A percentile compares a stretch with the other conserved stretches of the same genome.
Evolutionary conservation across 75 land plant species (phyloP).

Genomic region (Pseudotsuga menziesii): DNA sequence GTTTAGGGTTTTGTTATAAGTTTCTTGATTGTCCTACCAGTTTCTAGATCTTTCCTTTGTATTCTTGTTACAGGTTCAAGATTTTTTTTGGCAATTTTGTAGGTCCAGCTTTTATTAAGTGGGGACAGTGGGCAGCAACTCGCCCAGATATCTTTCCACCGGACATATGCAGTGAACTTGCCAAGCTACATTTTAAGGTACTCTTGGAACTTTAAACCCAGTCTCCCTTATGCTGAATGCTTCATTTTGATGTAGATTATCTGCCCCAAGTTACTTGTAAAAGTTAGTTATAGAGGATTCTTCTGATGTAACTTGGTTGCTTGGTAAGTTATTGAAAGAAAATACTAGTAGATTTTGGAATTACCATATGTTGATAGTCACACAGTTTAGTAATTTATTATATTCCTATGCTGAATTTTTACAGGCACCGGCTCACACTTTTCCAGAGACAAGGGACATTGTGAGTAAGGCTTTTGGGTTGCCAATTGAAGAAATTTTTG

Average conservation of each 20-base stretch:
- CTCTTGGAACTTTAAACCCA: neutral
- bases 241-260: neutral
- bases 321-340: too few relatives aligned
- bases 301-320: too few relatives aligned
- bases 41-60: too few relatives aligned
- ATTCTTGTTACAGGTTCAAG: slow-evolving; percentile 32
- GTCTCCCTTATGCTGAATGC: neutral
- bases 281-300: too few relatives aligned
- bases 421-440: slow-evolving; percentile 57
- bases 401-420: neutral
- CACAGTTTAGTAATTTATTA: neutral
- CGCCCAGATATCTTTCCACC: slow-evolving; percentile 80
- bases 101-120: slow-evolving; percentile 92
- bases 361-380: neutral
- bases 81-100: slow-evolving; percentile 50
- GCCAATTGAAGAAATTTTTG: slow-evolving; percentile 58
- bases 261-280: neutral
- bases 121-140: slow-evolving; percentile 98
- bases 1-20: slow-evolving; percentile 10
- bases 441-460: slow-evolving; percentile 42
- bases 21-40: too few relatives aligned
- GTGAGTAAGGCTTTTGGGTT: slow-evolving; percentile 62
- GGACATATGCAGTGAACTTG: slow-evolving; percentile 68
- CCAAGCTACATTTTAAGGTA: slow-evolving; percentile 73
- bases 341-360: too few relatives aligned